Evolutionary conservation across 352 stramenopile species (phyloP).

Genomic region (Phytophthora litchii): DNA sequence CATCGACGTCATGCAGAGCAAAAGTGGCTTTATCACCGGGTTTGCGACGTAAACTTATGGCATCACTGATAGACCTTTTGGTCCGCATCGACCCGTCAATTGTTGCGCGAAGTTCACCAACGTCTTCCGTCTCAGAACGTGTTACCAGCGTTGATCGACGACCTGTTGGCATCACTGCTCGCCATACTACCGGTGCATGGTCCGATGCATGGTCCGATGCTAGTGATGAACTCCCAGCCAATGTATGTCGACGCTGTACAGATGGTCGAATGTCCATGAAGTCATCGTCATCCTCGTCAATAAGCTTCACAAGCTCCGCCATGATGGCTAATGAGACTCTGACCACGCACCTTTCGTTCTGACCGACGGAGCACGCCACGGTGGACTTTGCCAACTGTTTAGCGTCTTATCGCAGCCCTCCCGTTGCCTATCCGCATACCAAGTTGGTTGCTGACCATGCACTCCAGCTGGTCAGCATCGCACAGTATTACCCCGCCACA

Average conservation of each 20-base stretch:
- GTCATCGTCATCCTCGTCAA: constrained; percentile 20
- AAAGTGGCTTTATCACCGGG: constrained; percentile 16
- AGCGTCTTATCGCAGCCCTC: constrained; percentile 34
- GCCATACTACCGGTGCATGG: constrained; percentile 30
- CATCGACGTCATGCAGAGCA: constrained; percentile 34
- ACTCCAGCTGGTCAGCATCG: constrained; percentile 19
- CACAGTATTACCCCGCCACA: constrained; percentile 21
- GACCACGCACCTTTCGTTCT: constrained; percentile 9
- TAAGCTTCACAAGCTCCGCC: constrained; percentile 21
- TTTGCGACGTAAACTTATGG: constrained; percentile 7
- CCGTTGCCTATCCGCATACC: constrained; percentile 29
- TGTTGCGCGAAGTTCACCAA: constrained; percentile 14
- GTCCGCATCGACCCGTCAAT: constrained; percentile 30
- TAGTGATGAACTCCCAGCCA: constrained; percentile 22
- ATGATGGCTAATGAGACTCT: constrained; percentile 25
- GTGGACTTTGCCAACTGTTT: constrained; percentile 25
- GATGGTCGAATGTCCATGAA: constrained; percentile 15
- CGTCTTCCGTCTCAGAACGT: constrained; percentile 13
- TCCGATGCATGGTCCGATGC: constrained; percentile 12
- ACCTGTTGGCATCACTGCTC: constrained; percentile 31
- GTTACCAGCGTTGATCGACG: constrained; percentile 29
- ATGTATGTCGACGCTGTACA: constrained; percentile 24
- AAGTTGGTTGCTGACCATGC: constrained; percentile 25
- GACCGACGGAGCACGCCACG: constrained; percentile 16
- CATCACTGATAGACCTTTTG: constrained; percentile 30